Percentiles rank a stretch among this genome's conserved stretches.
phyloP scores from a whole-genome alignment of 1,139 yeast species.

The Kodamaea ohmeri region DNA sequence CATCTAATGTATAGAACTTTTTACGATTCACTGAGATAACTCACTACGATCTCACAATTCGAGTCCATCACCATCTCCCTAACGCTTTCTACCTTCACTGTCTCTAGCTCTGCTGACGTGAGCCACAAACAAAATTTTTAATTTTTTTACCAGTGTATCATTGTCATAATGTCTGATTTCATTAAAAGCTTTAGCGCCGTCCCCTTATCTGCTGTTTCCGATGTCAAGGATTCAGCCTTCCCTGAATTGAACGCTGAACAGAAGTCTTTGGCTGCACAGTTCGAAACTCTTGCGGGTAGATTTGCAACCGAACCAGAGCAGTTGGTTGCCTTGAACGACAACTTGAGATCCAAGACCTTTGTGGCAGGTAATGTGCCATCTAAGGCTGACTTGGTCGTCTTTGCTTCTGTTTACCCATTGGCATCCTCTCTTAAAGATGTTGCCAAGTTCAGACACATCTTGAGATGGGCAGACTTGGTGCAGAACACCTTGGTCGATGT shows the following conservation, averaged over 20 bases:
- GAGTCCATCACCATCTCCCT: no score
- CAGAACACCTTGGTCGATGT: slow-evolving; percentile 64
- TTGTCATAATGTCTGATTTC: slow-evolving; percentile 40
- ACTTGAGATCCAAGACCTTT: slow-evolving; percentile 67
- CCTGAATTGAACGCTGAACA: slow-evolving; percentile 45
- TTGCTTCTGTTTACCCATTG: slow-evolving; percentile 60
- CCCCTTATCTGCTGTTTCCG: slow-evolving; percentile 34
- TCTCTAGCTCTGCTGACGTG: slow-evolving; percentile 4
- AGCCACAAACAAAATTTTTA: slow-evolving; percentile 4
- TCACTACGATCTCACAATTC: no score
- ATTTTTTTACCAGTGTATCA: no score
- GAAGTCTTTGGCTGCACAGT: slow-evolving; percentile 78
- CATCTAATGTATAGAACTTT: no score
- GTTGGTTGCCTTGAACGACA: slow-evolving; percentile 61
- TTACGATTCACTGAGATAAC: no score
- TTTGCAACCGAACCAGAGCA: slow-evolving; percentile 51
- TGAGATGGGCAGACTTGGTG: slow-evolving; percentile 88
- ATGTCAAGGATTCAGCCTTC: slow-evolving; percentile 28
- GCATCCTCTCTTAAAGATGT: slow-evolving; percentile 51
- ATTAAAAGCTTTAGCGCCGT: slow-evolving; percentile 39
- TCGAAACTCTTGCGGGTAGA: slow-evolving; percentile 67
- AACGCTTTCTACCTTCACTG: not conserved
- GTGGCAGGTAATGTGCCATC: slow-evolving; percentile 65
- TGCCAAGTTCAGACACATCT: slow-evolving; percentile 67
- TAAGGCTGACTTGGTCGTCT: slow-evolving; percentile 64